Conservation (phyloP, 2,329 filamentous ascomycete species). For the Pseudogymnoascus sp. region DNA sequence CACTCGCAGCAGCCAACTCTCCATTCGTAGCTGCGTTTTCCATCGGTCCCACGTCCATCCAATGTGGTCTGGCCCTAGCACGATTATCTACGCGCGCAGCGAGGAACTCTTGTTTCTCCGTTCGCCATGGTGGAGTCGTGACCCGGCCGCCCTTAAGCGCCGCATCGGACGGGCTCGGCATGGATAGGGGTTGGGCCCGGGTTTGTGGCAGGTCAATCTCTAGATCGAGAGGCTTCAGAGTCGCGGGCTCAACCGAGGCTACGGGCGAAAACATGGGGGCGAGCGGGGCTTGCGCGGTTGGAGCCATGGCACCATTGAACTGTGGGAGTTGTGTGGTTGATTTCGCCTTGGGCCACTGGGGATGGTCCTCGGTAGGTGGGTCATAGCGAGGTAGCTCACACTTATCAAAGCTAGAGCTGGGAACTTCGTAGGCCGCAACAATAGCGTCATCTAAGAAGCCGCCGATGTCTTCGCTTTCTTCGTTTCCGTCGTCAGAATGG, state of each 20-base stretch:
- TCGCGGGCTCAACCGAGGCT: not conserved
- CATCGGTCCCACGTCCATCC: not conserved
- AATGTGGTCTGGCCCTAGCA: not conserved
- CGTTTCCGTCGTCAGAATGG: not conserved
- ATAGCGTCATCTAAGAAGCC: not conserved
- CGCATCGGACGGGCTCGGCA: conserved; percentile 1
- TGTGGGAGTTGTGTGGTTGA: not conserved
- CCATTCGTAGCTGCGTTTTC: not conserved
- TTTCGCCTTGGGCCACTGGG: not conserved
- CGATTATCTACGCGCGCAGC: not conserved
- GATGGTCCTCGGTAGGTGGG: not conserved
- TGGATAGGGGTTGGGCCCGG: not conserved
- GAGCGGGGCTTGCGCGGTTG: not conserved
- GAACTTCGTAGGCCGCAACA: not conserved
- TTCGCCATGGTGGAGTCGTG: not conserved
- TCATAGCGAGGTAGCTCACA: not conserved
- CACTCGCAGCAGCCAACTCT: not conserved
- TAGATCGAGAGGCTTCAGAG: not conserved
- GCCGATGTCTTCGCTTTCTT: not conserved
- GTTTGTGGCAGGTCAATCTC: not conserved
- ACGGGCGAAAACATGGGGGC: not conserved
- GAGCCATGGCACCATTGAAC: not conserved
- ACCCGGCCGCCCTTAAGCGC: not conserved
- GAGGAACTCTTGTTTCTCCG: conserved; percentile 3
- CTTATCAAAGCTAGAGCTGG: not conserved